phyloP scores from a whole-genome alignment of 164 flowering plant genomes.

The Annona squamosa region DNA sequence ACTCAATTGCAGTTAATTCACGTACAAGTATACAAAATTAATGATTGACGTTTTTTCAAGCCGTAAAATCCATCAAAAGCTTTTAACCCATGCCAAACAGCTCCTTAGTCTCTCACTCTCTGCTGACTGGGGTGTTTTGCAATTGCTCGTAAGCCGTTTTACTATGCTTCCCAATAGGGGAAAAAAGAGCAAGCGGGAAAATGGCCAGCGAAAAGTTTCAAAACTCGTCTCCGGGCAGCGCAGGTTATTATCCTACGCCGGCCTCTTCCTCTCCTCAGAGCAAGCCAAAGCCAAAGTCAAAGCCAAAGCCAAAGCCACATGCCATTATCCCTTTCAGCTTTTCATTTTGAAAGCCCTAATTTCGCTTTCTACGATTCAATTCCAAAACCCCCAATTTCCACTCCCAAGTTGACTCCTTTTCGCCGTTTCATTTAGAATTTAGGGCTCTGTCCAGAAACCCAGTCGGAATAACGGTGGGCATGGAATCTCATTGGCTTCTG shows the following conservation, averaged over 20 bases:
- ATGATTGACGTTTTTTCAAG: too few relatives aligned
- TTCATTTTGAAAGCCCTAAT: not conserved
- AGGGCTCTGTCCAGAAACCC: conserved; percentile 7
- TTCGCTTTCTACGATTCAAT: not conserved
- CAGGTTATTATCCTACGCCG: not conserved
- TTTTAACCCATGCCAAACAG: too few relatives aligned
- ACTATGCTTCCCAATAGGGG: not conserved
- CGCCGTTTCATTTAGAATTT: not conserved
- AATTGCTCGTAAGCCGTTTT: too few relatives aligned
- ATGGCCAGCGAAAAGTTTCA: not conserved
- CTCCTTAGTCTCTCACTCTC: too few relatives aligned
- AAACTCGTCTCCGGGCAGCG: not conserved
- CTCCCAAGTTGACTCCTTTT: not conserved
- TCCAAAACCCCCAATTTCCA: not conserved
- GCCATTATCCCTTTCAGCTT: not conserved
- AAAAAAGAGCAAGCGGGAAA: not conserved
- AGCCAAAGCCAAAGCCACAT: not conserved
- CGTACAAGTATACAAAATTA: too few relatives aligned
- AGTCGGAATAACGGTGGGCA: not conserved
- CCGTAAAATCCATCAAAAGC: too few relatives aligned
- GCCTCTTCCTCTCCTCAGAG: not conserved
- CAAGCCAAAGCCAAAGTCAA: not conserved
- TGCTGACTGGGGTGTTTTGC: too few relatives aligned
- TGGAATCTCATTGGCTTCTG: conserved; percentile 5
- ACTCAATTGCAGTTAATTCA: too few relatives aligned